A percentile compares a stretch with the other conserved stretches of the same genome.
Evolutionary conservation across 2,329 filamentous ascomycete genomes (phyloP).

Genomic region (Epicoccum nigrum): DNA sequence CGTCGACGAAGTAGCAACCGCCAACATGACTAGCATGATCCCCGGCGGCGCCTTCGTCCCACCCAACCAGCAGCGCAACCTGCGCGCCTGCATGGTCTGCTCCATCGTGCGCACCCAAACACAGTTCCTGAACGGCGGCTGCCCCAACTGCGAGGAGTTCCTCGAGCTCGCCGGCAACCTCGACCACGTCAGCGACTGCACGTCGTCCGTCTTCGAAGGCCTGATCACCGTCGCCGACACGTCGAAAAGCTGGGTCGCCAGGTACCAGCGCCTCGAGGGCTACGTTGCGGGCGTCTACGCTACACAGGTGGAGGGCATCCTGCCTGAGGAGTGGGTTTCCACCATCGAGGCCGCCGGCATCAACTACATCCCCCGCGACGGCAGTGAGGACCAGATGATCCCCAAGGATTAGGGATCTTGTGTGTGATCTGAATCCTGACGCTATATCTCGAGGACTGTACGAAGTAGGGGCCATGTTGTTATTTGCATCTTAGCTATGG

Average conservation of each 20-base stretch:
- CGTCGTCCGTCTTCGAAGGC: conserved; percentile 94
- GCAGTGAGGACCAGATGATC: conserved; percentile 46
- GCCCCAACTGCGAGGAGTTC: conserved; percentile 95
- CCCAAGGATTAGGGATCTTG: conserved; percentile 32
- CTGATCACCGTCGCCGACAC: conserved; percentile 85
- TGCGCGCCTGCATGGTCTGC: conserved; percentile 99
- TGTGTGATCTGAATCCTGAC: neutral
- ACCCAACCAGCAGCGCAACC: conserved; percentile 77
- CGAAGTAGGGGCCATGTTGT: too few relatives aligned
- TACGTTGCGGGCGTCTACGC: conserved; percentile 93
- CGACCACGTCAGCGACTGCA: conserved; percentile 89
- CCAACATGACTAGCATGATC: conserved; percentile 35
- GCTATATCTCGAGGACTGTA: too few relatives aligned
- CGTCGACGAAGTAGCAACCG: neutral
- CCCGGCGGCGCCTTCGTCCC: conserved; percentile 68
- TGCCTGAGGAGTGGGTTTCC: conserved; percentile 63
- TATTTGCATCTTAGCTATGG: conserved; percentile 33
- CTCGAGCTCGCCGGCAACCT: conserved; percentile 79
- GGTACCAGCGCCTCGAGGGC: conserved; percentile 88
- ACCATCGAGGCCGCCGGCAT: conserved; percentile 65
- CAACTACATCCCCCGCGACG: conserved; percentile 62
- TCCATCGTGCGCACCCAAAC: conserved; percentile 85
- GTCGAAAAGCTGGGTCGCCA: conserved; percentile 89
- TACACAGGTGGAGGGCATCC: conserved; percentile 86
- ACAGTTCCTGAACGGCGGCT: conserved; percentile 84